Evolutionary conservation across 805 yeast species (phyloP), one percentile per base, ranked within the genome.

Genomic region (Saturnispora mendoncae): DNA sequence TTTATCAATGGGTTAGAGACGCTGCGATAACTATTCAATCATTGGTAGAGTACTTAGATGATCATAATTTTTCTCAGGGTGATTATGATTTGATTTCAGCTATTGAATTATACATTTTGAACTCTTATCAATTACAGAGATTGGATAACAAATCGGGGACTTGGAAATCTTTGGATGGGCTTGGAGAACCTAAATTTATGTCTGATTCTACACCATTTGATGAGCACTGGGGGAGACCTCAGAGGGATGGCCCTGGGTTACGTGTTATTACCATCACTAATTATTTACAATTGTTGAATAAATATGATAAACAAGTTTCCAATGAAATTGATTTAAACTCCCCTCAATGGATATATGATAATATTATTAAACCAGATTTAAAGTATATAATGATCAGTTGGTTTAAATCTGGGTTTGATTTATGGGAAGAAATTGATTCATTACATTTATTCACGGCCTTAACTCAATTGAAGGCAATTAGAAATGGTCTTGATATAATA

Each of bases 221-320:
- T 5, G 78, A 65, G 2, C 57, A 65, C 27, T 90, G 97, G 97
- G 97, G 97, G 2, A 69, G 97, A 51, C 97, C 97, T 1, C 97
- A 90, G 61, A 72, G 86, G 45, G 97, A 90, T 58, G 97, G 97
- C 0, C 96, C 97, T 1, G 88, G 94, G 1, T 67, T 90, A 43
- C 70, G 97, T 51, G 70, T 78, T 9, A 69, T 80, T 42, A 71
- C 95, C 2, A 68, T 80, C 18, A 58, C 74, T 29, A 71, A 71
- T 46, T 84, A 75, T 55, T 50, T 84, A 45, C 60, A 64, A 18
- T 50, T 70, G 3, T 58, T 78, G 44, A 50, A 59, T 5, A 53
- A 58, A 20, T 57, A 58, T 42, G 54, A 60, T 17, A 38, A 49
- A 30, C 24, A 40, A 0, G 41, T 68, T 18, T 44, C 36, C 9